Conservation (phyloP, 441 rosid genomes). For the Aquilaria agallochum region DNA sequence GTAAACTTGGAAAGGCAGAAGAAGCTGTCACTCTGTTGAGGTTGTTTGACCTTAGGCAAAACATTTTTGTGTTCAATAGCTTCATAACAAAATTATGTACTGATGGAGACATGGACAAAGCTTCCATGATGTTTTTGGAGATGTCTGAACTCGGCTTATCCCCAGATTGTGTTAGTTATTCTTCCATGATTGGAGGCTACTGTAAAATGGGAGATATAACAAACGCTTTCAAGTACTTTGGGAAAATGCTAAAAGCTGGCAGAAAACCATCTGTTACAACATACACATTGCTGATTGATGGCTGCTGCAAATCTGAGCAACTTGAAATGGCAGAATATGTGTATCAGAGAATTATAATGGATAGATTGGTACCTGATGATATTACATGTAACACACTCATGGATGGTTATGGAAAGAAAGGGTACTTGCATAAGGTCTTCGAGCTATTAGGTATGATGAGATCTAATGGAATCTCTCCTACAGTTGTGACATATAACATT, state of each 20-base stretch:
- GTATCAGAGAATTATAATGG: conserved; percentile 23
- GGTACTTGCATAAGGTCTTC: conserved; percentile 36
- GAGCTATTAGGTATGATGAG: conserved; percentile 38
- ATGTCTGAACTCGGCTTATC: conserved; percentile 30
- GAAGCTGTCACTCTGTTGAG: conserved; percentile 36
- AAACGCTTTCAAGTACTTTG: conserved; percentile 32
- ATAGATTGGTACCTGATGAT: conserved; percentile 33
- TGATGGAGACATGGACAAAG: conserved; percentile 31
- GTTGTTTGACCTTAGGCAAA: conserved; percentile 27
- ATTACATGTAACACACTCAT: conserved; percentile 34
- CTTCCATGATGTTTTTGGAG: conserved; percentile 33
- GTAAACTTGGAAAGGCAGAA: conserved; percentile 33
- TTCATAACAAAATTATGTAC: conserved; percentile 32
- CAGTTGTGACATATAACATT: conserved; percentile 40
- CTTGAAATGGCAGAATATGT: conserved; percentile 25
- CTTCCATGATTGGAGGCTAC: conserved; percentile 36
- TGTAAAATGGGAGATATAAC: conserved; percentile 26
- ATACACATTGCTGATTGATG: conserved; percentile 35
- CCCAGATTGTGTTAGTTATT: conserved; percentile 40
- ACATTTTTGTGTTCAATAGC: conserved; percentile 43
- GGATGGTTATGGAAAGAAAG: conserved; percentile 37
- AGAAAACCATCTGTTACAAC: conserved; percentile 31
- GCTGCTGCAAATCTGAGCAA: conserved; percentile 29
- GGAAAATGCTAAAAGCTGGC: conserved; percentile 38
- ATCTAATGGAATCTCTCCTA: conserved; percentile 32